Evolutionary conservation across 2,329 filamentous ascomycete genomes (phyloP).

Genomic region (Phialophora macrospora): DNA sequence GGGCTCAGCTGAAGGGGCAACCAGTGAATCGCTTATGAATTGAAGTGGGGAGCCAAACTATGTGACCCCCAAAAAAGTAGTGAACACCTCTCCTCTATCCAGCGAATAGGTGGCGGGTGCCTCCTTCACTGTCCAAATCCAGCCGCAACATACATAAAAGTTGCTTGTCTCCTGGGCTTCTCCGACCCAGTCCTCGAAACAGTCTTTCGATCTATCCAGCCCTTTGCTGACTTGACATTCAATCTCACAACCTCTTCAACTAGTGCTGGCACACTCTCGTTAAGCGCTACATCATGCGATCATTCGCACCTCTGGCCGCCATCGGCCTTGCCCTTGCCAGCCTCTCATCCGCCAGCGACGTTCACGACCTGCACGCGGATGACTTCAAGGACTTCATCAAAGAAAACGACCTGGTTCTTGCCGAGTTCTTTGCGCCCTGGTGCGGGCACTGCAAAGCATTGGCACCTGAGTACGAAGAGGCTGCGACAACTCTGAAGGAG

Average conservation of each 20-base stretch:
- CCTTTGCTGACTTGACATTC: constrained; percentile 4
- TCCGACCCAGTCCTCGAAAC: neutral
- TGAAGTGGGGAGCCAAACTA: constrained; percentile 5
- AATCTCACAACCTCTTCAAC: constrained; percentile 6
- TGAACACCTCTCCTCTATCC: constrained; percentile 31
- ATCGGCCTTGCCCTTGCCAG: constrained; percentile 48
- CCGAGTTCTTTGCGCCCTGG: constrained; percentile 98
- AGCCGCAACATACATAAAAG: constrained; percentile 8
- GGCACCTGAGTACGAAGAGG: constrained; percentile 60
- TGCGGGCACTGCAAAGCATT: constrained; percentile 99
- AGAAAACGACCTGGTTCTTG: constrained; percentile 84
- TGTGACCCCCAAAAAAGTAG: constrained; percentile 23
- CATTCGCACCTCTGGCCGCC: constrained; percentile 42
- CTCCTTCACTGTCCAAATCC: constrained; percentile 16
- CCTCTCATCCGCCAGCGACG: constrained; percentile 67
- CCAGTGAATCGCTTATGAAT: neutral
- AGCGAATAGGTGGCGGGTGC: neutral
- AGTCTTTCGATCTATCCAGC: constrained; percentile 9
- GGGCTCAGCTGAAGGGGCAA: constrained; percentile 6
- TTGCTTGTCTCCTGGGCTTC: constrained; percentile 9
- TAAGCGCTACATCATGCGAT: constrained; percentile 32
- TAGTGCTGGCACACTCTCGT: neutral
- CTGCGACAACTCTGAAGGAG: constrained; percentile 54
- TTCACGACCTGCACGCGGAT: constrained; percentile 81
- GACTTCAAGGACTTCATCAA: constrained; percentile 86